Evolutionary conservation across 148 eudicot genomes (phyloP), one percentile per base, ranked within the genome.

Genomic region (Camellia granthamiana): DNA sequence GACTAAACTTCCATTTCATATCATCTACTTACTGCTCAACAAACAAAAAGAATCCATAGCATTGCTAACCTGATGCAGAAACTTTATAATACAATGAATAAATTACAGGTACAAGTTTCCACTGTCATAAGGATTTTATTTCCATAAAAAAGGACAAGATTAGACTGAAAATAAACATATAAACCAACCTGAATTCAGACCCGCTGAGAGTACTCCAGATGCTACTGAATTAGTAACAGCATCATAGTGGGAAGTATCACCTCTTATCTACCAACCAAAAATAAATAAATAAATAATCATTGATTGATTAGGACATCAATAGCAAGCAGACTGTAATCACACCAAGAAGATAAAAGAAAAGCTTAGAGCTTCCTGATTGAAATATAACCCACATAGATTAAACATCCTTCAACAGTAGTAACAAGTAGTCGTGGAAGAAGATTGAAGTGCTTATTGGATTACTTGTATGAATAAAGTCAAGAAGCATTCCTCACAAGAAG

Each of bases 161-260:
- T 3, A 62, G 41, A 23, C 2, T 18, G 19, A 11, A 60, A 74
- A 55, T 41, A 46, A 72, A 3, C n/a, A 55, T 13, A 80, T 46
- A 49, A 62, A 55, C 76, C 10, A 75, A 96, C 99, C 99, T 86
- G 99, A 96, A 85, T 80, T 94, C 72, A 96, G 79, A 81, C 97
- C 95, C 98, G n/a, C n/a, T 44, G 98, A 89, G 21, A 91, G 93
- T 54, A 96, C 91, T 82, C 99, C 99, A 75, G 99, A 96, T 75
- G 98, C 88, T 42, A 97, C 97, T 19, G 99, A 90, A 84, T 96
- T 96, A 63, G 93, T 94, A 96, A 98, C 82, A 98, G 23, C 98
- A 81, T 96, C 99, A 79, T 96, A 96, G 86, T 96, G 99, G 54
- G 98, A 74, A 47, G 99, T 96, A 72, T 96, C 99, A 30, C 99